Evolutionary conservation across 2,329 filamentous ascomycete species (phyloP), one percentile per base, ranked within the genome.

Genomic region (Talaromyces sp.): DNA sequence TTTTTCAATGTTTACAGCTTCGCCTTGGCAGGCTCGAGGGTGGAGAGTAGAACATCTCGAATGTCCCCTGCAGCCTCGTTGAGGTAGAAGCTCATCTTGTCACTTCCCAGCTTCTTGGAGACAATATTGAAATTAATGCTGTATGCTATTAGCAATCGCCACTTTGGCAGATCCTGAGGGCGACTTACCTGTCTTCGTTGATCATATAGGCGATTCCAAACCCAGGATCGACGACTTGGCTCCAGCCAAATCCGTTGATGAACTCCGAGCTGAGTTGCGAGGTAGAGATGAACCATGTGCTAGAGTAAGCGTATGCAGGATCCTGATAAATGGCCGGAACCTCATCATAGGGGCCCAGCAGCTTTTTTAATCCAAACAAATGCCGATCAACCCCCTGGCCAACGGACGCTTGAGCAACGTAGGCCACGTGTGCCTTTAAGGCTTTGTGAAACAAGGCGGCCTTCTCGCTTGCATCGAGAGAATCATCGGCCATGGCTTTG

Each of bases 191-290:
- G 78, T 97, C 96, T 83, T 98, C 93, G 74, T 99, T 99, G 76
- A 99, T 97, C 95, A 99, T 99, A 77, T 99, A 99, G 47, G 95
- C 95, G 72, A 99, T 96, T 67, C 95, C 95, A 78, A 95, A 99
- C 30, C 95, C 95, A 63, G 89, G 91, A 72, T 98, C 93, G 59
- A 98, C 89, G 58, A 99, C 95, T 81, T 99, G 93, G 73, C 90
- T 95, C 95, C 95, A 99, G 53, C 95, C 95, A 77, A 99, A 99
- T 27, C 96, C 95, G 75, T 99, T 99, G 80, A 98, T 99, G 82
- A 90, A 97, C 81, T 99, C 96, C 36, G 89, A 93, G 78, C 90
- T 95, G 74, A 99, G 81, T 81, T 99, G 96, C 64, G 87, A 92
- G 30, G 88, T 92, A 30, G 89, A 93, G 62, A 99, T 82, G 78